Evolutionary conservation across 2,329 filamentous ascomycete genomes (phyloP).

Genomic region (Bipolaris bicolor): DNA sequence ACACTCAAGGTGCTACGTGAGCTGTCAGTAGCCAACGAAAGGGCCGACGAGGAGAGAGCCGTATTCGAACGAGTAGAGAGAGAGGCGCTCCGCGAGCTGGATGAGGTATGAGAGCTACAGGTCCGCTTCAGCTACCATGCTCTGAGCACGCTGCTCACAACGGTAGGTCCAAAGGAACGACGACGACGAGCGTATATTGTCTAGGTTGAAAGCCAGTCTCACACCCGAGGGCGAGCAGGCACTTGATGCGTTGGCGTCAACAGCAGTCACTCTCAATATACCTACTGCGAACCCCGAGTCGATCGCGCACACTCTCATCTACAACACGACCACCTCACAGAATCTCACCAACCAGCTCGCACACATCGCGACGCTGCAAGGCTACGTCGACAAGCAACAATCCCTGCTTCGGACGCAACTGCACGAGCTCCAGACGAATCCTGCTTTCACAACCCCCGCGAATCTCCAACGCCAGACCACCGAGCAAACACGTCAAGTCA

Average conservation of each 20-base stretch:
- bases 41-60: constrained; percentile 72
- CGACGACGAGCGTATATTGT: constrained; percentile 34
- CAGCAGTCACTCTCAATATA: constrained; percentile 46
- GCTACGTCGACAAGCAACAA: constrained; percentile 44
- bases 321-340: constrained; percentile 39
- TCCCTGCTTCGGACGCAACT: constrained; percentile 40
- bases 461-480: constrained; percentile 72
- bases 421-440: constrained; percentile 35
- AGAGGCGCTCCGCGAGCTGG: constrained; percentile 63
- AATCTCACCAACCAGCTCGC: constrained; percentile 40
- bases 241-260: constrained; percentile 47
- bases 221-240: constrained; percentile 38
- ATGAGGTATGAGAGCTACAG: constrained; percentile 39
- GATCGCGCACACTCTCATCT: constrained; percentile 46
- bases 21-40: constrained; percentile 76
- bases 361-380: constrained; percentile 43
- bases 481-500: constrained; percentile 73
- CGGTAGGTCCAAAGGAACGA: constrained; percentile 28
- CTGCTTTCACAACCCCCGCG: constrained; percentile 55
- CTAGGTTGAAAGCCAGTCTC: constrained; percentile 32
- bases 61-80: constrained; percentile 65
- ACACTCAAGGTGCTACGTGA: constrained; percentile 78
- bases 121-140: constrained; percentile 15
- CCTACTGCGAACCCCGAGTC: constrained; percentile 33
- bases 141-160: constrained; percentile 17